Evolutionary conservation across 116 monocot species (phyloP), one percentile per base, ranked within the genome.

Genomic region (Posidonia oceanica): DNA sequence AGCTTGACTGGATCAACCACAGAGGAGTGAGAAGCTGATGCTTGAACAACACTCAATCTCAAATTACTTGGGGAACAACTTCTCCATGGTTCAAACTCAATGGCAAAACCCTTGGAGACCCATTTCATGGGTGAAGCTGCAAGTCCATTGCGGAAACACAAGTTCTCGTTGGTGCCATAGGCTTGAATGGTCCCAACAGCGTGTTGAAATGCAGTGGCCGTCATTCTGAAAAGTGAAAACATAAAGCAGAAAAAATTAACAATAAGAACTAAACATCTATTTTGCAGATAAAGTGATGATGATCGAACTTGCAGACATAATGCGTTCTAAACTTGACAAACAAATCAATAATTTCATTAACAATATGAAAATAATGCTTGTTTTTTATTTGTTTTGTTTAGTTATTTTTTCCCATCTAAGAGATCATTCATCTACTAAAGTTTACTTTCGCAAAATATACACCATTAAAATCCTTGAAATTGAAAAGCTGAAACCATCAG

Each of bases 11-110:
- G 83, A 68, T 83, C 80, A 53, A 71, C 67, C 38, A 91, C 80
- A 1, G 83, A 80, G 72, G 83, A 85, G 58, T 73, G 73, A 56
- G 82, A 80, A 18, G 70, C 65, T 59, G 86, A 87, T 58, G 80
- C 80, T 71, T 68, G 71, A 66, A 83, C 55, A 14, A 79, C 68
- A 51, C 61, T 48, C 68, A 74, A 75, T 68, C 75, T 85, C 67
- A 56, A 82, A 8, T 62, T 70, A 55, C 66, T 54, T 37, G 77
- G 56, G 55, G 62, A 64, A 23, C 36, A 52, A 39, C 17, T 67
- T 71, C 84, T 69, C 57, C 69, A 60, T 39, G 78, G 42, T 55
- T 59, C 67, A 68, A 68, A 53, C 15, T 73, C 83, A 67, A 82
- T 7, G 0, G 70, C 76, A 56, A 80, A 70, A 61, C 71, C 55